Conservation (phyloP, 75 land plant species). For the Ceratopteris richardii region DNA sequence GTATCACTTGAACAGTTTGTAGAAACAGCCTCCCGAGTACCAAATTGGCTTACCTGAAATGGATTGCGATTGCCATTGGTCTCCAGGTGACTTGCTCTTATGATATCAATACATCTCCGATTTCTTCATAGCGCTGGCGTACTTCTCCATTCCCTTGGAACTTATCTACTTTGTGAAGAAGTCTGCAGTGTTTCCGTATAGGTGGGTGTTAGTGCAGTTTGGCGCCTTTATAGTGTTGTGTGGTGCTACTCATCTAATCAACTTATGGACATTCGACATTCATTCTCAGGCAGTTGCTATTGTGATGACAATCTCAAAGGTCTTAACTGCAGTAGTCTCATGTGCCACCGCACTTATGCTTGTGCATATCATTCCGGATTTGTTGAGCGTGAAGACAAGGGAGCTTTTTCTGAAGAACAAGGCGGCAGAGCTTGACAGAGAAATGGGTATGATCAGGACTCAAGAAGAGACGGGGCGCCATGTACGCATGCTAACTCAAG, state of each 20-base stretch:
- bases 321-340: slow-evolving; percentile 66
- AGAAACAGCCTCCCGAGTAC: no score
- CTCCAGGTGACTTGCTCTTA: slow-evolving; percentile 60
- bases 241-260: slow-evolving; percentile 84
- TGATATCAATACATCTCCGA: slow-evolving; percentile 77
- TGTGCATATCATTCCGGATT: slow-evolving; percentile 65
- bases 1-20: no score
- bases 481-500: slow-evolving; percentile 87
- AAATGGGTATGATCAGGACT: slow-evolving; percentile 75
- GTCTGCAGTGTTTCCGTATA: slow-evolving; percentile 67
- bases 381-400: slow-evolving; percentile 74
- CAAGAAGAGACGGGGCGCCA: slow-evolving; percentile 81
- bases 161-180: slow-evolving; percentile 79
- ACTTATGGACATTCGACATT: slow-evolving; percentile 54
- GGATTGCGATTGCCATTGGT: slow-evolving; percentile 34
- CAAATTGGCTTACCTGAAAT: neutral
- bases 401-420: slow-evolving; percentile 75
- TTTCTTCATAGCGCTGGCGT: slow-evolving; percentile 77
- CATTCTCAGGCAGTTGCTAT: slow-evolving; percentile 52
- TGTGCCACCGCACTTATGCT: slow-evolving; percentile 84
- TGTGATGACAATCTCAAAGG: slow-evolving; percentile 69
- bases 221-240: slow-evolving; percentile 81
- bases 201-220: slow-evolving; percentile 86
- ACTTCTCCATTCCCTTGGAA: slow-evolving; percentile 79
- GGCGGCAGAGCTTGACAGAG: slow-evolving; percentile 82